Percentiles rank a stretch among this genome's conserved stretches.
phyloP scores from a whole-genome alignment of 2,329 filamentous ascomycete species.

The Pseudogymnoascus sp. region DNA sequence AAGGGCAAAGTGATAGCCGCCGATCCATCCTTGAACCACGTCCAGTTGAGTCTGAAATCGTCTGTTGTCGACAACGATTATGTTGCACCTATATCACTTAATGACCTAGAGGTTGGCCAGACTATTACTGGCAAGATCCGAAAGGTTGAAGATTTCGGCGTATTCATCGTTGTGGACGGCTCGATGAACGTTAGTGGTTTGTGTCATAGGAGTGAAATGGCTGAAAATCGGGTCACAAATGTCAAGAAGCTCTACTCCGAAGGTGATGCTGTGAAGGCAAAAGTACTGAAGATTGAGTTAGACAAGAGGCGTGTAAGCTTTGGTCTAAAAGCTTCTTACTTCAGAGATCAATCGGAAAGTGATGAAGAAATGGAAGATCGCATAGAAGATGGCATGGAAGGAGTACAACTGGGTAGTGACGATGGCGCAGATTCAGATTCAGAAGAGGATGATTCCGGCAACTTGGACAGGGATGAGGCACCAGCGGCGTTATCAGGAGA shows the following conservation, averaged over 20 bases:
- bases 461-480: constrained; percentile 16
- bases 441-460: constrained; percentile 35
- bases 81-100: constrained; percentile 60
- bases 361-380: constrained; percentile 40
- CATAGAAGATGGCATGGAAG: constrained; percentile 37
- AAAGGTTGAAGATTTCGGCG: constrained; percentile 90
- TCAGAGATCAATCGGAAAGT: constrained; percentile 52
- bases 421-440: constrained; percentile 22
- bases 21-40: constrained; percentile 57
- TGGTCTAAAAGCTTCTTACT: constrained; percentile 86
- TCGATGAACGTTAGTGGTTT: constrained; percentile 85
- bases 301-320: constrained; percentile 76
- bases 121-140: constrained; percentile 82
- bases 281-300: constrained; percentile 67
- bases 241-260: constrained; percentile 83
- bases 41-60: constrained; percentile 80
- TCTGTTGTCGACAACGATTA: constrained; percentile 77
- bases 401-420: constrained; percentile 29
- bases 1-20: constrained; percentile 73
- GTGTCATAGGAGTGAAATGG: constrained; percentile 87
- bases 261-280: constrained; percentile 88
- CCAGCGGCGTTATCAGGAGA: constrained; percentile 17
- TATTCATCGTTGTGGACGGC: constrained; percentile 83
- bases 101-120: constrained; percentile 71
- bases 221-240: constrained; percentile 71